Evolutionary conservation across 805 yeast species (phyloP).

Genomic region (Ogataea paradorogensis): DNA sequence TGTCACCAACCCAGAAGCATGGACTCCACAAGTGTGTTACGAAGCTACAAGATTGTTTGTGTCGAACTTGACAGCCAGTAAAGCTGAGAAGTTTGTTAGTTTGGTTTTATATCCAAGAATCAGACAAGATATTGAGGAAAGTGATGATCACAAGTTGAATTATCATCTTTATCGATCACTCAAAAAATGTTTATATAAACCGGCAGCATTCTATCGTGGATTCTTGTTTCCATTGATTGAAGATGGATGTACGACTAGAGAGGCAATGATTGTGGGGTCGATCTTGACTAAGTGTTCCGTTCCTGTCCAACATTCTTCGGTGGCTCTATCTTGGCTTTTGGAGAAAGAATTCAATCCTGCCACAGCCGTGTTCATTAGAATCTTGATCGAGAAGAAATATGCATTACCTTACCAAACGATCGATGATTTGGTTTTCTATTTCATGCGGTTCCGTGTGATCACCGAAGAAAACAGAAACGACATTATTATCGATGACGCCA

Average conservation of each 20-base stretch:
- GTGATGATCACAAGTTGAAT: conserved; percentile 75
- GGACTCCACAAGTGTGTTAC: conserved; percentile 94
- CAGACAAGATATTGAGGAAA: conserved; percentile 66
- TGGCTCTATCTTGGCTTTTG: conserved; percentile 82
- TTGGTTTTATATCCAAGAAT: conserved; percentile 67
- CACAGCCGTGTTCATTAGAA: conserved; percentile 83
- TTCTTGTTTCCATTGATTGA: conserved; percentile 89
- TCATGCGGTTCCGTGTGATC: conserved; percentile 80
- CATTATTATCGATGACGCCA: conserved; percentile 22
- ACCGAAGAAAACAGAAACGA: conserved; percentile 35
- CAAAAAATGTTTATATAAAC: conserved; percentile 91
- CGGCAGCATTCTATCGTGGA: conserved; percentile 97
- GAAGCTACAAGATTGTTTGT: conserved; percentile 95
- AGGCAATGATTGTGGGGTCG: conserved; percentile 93
- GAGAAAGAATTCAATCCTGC: conserved; percentile 86
- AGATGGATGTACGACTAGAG: conserved; percentile 84
- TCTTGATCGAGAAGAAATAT: conserved; percentile 87
- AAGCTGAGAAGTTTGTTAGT: conserved; percentile 81
- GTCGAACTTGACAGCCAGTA: conserved; percentile 80
- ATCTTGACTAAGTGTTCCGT: conserved; percentile 85
- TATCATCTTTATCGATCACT: conserved; percentile 91
- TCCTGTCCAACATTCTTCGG: conserved; percentile 94
- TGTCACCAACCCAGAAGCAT: conserved; percentile 85
- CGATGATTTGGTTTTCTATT: conserved; percentile 90
- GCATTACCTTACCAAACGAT: conserved; percentile 96